Evolutionary conservation across 2,329 filamentous ascomycete species (phyloP).

Genomic region (Delphinella strobiligena): DNA sequence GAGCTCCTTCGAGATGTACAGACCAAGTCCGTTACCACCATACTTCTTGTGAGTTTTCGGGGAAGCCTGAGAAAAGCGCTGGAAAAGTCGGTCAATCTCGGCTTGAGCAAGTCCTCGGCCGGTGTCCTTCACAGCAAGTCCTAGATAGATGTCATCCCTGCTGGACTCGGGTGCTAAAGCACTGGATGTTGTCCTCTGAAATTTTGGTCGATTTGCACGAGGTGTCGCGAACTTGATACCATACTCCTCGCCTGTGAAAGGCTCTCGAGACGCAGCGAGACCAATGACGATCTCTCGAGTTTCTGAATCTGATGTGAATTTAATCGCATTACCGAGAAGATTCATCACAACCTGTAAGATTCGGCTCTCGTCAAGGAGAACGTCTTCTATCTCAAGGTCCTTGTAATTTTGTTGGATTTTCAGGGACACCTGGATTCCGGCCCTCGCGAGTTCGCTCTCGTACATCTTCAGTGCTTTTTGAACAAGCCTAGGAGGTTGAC

Average conservation of each 20-base stretch:
- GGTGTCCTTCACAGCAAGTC: constrained; percentile 23
- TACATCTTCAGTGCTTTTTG: constrained; percentile 21
- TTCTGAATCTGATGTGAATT: constrained; percentile 16
- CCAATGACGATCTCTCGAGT: constrained; percentile 20
- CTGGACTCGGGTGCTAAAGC: constrained; percentile 11
- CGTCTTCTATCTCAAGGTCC: constrained; percentile 18
- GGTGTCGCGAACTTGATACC: not conserved
- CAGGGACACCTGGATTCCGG: constrained; percentile 14
- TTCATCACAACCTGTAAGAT: constrained; percentile 18
- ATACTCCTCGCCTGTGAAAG: not conserved
- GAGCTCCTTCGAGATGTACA: constrained; percentile 57
- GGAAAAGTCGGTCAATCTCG: constrained; percentile 42
- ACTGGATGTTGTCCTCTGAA: constrained; percentile 16
- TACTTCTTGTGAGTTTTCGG: constrained; percentile 55
- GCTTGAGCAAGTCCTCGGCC: constrained; percentile 23
- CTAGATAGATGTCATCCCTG: constrained; percentile 26
- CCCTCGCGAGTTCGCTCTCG: constrained; percentile 17
- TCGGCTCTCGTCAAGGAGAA: constrained; percentile 15
- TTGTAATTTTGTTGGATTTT: constrained; percentile 12
- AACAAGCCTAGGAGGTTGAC: constrained; percentile 11
- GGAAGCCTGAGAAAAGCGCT: constrained; percentile 56
- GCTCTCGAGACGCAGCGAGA: constrained; percentile 2
- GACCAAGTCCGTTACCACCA: constrained; percentile 54
- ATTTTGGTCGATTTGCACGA: not conserved
- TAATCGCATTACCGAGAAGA: constrained; percentile 16